phyloP scores from a whole-genome alignment of 805 yeast genomes.

The Myxozyma vanderwaltii region DNA sequence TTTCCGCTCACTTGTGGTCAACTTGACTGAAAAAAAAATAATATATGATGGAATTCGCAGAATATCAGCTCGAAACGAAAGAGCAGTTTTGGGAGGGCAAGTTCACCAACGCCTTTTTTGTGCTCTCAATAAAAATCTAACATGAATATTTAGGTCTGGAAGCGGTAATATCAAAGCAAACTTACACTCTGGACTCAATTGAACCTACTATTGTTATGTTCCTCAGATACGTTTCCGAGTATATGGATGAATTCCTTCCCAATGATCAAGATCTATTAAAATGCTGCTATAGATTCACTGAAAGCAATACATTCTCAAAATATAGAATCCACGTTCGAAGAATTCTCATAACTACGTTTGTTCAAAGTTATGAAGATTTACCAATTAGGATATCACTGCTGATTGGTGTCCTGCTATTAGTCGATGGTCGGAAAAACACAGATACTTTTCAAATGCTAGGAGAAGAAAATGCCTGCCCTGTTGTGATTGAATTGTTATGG shows the following conservation, averaged over 20 bases:
- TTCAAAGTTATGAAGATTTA: slow-evolving; percentile 29
- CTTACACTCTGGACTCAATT: slow-evolving; percentile 46
- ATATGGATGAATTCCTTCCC: slow-evolving; percentile 37
- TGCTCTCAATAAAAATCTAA: no score
- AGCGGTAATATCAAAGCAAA: slow-evolving; percentile 50
- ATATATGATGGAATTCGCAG: slow-evolving; percentile 38
- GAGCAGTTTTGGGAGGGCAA: slow-evolving; percentile 42
- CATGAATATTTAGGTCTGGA: no score
- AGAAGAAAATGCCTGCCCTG: slow-evolving; percentile 56
- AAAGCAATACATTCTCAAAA: slow-evolving; percentile 58
- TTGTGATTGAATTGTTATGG: slow-evolving; percentile 50
- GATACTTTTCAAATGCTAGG: slow-evolving; percentile 50
- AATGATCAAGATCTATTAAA: slow-evolving; percentile 45
- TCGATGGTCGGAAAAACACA: slow-evolving; percentile 50
- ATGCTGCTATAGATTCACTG: slow-evolving; percentile 50
- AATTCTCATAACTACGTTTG: slow-evolving; percentile 43
- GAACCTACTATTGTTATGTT: slow-evolving; percentile 37
- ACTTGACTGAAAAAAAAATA: no score
- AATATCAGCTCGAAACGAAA: slow-evolving; percentile 38
- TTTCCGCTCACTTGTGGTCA: no score
- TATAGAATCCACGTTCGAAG: slow-evolving; percentile 50
- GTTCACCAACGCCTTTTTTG: no score
- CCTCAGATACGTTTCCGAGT: slow-evolving; percentile 37
- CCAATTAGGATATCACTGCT: slow-evolving; percentile 44
- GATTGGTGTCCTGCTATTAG: slow-evolving; percentile 49